phyloP scores from a whole-genome alignment of 257 asterid genomes.

The Przewalskia tangutica region DNA sequence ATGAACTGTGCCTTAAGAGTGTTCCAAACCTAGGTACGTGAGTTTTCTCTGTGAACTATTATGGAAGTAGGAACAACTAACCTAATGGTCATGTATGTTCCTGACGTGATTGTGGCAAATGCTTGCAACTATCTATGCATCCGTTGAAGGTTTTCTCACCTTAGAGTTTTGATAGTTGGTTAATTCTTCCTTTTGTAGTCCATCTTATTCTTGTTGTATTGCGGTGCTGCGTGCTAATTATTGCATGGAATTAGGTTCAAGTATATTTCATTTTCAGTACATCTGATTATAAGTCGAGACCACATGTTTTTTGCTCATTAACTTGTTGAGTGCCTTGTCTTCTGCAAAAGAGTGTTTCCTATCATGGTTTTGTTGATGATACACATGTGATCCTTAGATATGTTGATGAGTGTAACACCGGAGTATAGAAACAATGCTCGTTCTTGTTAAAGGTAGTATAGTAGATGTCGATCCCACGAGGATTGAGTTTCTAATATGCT shows the following conservation, averaged over 20 bases:
- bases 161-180: background rate
- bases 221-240: background rate
- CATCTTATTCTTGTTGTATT: background rate
- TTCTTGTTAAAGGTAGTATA: background rate
- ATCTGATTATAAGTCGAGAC: background rate
- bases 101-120: background rate
- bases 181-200: background rate
- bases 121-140: too few species aligned
- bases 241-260: background rate
- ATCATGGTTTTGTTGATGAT: background rate
- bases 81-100: background rate
- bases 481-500: background rate
- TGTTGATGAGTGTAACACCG: background rate
- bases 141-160: too few species aligned
- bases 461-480: background rate
- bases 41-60: background rate
- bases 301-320: background rate
- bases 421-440: background rate
- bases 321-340: background rate
- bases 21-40: conserved; percentile 64
- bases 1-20: conserved; percentile 80
- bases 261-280: background rate
- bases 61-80: background rate
- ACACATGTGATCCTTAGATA: background rate
- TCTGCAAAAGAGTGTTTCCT: background rate